These are phyloP conservation scores for Heliophila coronopifolia DNA, from an alignment of 441 rosid species.

Conservation along the genomic window DNA sequence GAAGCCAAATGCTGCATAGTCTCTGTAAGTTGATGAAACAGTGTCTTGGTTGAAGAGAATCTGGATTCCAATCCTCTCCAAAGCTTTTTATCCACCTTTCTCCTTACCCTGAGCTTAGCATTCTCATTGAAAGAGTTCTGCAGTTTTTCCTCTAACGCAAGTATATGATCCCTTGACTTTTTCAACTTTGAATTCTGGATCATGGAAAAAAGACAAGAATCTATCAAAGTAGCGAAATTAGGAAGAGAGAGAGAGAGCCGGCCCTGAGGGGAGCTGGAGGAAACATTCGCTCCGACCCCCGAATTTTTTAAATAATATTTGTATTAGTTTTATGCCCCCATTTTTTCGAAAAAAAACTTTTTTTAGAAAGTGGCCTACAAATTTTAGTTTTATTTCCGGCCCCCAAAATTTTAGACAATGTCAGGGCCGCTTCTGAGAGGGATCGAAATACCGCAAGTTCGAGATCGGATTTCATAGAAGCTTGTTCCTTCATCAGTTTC, in stretches of 20 bases:
- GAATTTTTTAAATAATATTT: no score
- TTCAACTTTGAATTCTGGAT: slow-evolving; percentile 67
- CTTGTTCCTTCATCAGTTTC: slow-evolving; percentile 83
- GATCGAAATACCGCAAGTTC: slow-evolving; percentile 87
- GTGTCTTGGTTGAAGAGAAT: slow-evolving; percentile 72
- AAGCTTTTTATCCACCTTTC: slow-evolving; percentile 83
- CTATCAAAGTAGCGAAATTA: no score
- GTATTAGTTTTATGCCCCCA: no score
- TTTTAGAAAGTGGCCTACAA: no score
- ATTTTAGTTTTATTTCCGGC: no score
- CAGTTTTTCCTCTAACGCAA: slow-evolving; percentile 67
- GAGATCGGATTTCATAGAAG: slow-evolving; percentile 69
- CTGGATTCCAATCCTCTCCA: slow-evolving; percentile 93
- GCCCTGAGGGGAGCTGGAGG: no score
- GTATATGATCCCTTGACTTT: slow-evolving; percentile 57
- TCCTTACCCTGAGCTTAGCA: slow-evolving; percentile 78
- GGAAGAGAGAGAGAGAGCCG: no score
- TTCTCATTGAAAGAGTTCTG: slow-evolving; percentile 86
- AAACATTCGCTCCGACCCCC: no score
- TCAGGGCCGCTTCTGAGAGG: no score
- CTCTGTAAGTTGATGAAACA: slow-evolving; percentile 79
- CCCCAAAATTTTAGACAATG: no score
- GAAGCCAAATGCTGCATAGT: slow-evolving; percentile 68
- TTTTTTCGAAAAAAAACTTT: no score
- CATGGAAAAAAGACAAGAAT: no score